Evolutionary conservation across 176 grass and related monocot species (phyloP), one percentile per base, ranked within the genome.

Genomic region (Oryza meyeriana): DNA sequence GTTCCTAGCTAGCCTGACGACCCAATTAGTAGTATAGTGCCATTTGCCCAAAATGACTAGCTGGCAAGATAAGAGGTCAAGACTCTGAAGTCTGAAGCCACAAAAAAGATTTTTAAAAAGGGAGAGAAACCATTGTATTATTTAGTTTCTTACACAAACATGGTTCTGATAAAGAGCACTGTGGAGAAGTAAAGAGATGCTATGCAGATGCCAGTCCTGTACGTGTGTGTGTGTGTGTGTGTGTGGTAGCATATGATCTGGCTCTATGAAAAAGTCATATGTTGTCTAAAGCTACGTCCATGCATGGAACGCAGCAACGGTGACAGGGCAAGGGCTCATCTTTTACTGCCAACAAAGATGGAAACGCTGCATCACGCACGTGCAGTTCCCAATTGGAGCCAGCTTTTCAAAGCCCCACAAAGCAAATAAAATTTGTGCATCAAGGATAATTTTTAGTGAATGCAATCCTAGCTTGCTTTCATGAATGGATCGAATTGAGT

Each of bases 201-300:
- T 59, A 10, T 59, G 8, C 9, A 25, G 55, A 59, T 41, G 67
- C 5, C 8, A 48, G 39, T 26, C 8, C 27, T 9, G 50, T 55
- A 12, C 11, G 12, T 32, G 13, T 45, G 16, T 20, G 17, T 32
- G 71, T 29, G 40, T 17, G 24, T 17, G 69, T 18, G 69, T 36
- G 35, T 36, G 35, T 36, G 35, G 67, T 71, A 71, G 39, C 39
- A 45, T 44, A 59, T 75, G 20, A 14, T 58, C 55, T 75, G 73
- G 30, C 55, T 75, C 34, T 75, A 59, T 75, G 55, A 26, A 59
- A 75, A 71, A 71, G 73, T 36, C 50, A 34, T 75, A n/a, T 59
- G 73, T 75, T 75, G 73, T 75, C 29, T 75, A 75, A 75, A 75
- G 73, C 47, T 55, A 8, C 12, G 72, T 57, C 11, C 52, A 24